phyloP scores from a whole-genome alignment of 1,284 basidiomycete genomes.

The Cutaneotrichosporon cutaneum region DNA sequence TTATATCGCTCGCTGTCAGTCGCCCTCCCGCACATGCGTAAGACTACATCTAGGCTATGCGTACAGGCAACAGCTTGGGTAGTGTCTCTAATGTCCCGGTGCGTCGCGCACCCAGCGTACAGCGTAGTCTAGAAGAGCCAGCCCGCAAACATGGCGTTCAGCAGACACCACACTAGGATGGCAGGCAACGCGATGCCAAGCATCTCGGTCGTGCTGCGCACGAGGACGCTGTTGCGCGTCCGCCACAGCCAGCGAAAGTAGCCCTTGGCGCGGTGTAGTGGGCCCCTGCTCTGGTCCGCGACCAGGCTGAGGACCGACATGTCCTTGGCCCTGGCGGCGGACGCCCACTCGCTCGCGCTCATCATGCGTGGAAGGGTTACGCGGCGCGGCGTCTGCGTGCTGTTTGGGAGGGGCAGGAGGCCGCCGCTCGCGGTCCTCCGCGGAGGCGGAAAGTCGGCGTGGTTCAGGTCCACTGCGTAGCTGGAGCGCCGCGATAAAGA shows the following conservation, averaged over 20 bases:
- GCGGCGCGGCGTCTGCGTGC: constrained; percentile 24
- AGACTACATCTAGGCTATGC: background rate
- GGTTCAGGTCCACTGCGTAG: constrained; percentile 25
- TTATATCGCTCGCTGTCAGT: too few relatives aligned
- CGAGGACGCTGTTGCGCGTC: constrained; percentile 43
- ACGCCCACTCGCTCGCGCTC: constrained; percentile 41
- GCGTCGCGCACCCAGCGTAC: background rate
- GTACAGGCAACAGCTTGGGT: background rate
- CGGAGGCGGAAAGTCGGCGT: background rate
- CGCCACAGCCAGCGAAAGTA: constrained; percentile 39
- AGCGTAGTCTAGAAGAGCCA: constrained; percentile 1
- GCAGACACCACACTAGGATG: constrained; percentile 43
- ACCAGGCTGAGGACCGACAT: constrained; percentile 39
- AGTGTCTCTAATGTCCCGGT: background rate
- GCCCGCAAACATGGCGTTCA: constrained; percentile 38
- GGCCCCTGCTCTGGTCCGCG: constrained; percentile 19
- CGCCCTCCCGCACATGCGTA: background rate
- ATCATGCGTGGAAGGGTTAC: constrained; percentile 37
- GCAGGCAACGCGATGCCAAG: constrained; percentile 43
- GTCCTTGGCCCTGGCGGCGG: constrained; percentile 46
- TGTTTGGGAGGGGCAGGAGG: background rate
- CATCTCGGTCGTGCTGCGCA: constrained; percentile 39
- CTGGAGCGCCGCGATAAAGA: constrained; percentile 39
- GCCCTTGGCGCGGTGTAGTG: background rate
- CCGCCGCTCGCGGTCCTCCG: constrained; percentile 7